These are phyloP conservation scores for Fusarium neocosmosporiellum DNA, from an alignment of 2,329 filamentous ascomycete genomes.

Conservation along the genomic window DNA sequence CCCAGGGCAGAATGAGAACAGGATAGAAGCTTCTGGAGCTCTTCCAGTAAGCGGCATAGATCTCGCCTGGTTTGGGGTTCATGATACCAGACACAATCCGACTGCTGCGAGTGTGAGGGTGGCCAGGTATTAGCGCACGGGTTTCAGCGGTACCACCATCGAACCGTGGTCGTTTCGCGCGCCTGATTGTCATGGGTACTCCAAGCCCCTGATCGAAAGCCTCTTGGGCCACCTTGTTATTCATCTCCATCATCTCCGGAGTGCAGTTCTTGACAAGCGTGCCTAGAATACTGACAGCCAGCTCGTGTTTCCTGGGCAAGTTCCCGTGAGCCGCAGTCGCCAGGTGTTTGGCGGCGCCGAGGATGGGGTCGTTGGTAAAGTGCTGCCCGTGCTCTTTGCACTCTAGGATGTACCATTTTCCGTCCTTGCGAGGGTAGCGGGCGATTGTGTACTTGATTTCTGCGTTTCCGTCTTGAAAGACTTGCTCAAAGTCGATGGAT, in stretches of 20 bases:
- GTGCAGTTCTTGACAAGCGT: slow-evolving; percentile 9
- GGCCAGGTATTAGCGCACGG: neutral
- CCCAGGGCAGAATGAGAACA: neutral
- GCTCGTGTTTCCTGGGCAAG: accelerated
- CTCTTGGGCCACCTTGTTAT: neutral
- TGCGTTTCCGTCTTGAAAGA: slow-evolving; percentile 20
- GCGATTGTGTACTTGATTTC: neutral
- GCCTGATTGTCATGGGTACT: neutral
- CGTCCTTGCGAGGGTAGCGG: neutral
- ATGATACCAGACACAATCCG: neutral
- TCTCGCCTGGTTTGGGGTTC: slow-evolving; percentile 7
- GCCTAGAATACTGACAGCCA: slow-evolving; percentile 1
- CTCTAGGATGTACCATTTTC: slow-evolving; percentile 14
- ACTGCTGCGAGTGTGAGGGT: neutral
- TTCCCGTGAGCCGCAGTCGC: neutral
- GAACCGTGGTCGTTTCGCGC: neutral
- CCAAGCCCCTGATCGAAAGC: neutral
- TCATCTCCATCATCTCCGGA: accelerated
- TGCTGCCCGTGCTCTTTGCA: neutral
- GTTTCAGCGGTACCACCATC: neutral
- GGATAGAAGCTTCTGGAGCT: neutral
- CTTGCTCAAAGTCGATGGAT: slow-evolving; percentile 7
- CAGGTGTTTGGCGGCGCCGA: slow-evolving; percentile 4
- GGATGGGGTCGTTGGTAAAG: slow-evolving; percentile 2
- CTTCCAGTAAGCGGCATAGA: slow-evolving; percentile 9